Conservation (phyloP, 805 yeast species). For the Kuraishia piskuri region DNA sequence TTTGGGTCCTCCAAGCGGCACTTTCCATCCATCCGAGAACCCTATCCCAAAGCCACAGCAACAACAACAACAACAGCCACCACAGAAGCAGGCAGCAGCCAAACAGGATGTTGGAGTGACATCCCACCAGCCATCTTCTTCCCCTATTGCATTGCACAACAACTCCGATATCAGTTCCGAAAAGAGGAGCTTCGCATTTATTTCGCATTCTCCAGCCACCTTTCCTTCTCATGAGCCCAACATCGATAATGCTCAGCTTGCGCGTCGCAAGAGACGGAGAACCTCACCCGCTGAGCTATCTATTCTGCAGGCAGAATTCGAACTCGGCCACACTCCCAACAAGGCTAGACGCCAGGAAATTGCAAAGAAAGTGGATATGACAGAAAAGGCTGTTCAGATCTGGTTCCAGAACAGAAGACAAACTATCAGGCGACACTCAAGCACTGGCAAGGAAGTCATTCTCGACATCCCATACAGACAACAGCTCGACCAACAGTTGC, state of each 20-base stretch:
- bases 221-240: slow-evolving; percentile 75
- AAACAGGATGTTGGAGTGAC: background rate
- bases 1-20: background rate
- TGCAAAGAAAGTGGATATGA: slow-evolving; percentile 78
- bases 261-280: slow-evolving; percentile 91
- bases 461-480: slow-evolving; percentile 16
- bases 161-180: slow-evolving; percentile 1
- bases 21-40: background rate
- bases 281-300: slow-evolving; percentile 83
- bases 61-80: background rate
- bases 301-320: slow-evolving; percentile 75
- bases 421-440: slow-evolving; percentile 46
- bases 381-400: slow-evolving; percentile 96
- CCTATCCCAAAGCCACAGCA: background rate
- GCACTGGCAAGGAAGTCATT: slow-evolving; percentile 20
- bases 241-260: slow-evolving; percentile 86
- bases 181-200: slow-evolving; percentile 64
- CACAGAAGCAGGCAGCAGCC: background rate
- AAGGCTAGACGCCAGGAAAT: slow-evolving; percentile 67
- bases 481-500: slow-evolving; percentile 17
- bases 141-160: background rate
- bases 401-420: slow-evolving; percentile 98
- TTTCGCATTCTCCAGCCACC: slow-evolving; percentile 86
- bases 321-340: slow-evolving; percentile 72
- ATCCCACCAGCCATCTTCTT: background rate